phyloP scores from a whole-genome alignment of 2,329 filamentous ascomycete genomes.

The Pestalotiopsis sp. region DNA sequence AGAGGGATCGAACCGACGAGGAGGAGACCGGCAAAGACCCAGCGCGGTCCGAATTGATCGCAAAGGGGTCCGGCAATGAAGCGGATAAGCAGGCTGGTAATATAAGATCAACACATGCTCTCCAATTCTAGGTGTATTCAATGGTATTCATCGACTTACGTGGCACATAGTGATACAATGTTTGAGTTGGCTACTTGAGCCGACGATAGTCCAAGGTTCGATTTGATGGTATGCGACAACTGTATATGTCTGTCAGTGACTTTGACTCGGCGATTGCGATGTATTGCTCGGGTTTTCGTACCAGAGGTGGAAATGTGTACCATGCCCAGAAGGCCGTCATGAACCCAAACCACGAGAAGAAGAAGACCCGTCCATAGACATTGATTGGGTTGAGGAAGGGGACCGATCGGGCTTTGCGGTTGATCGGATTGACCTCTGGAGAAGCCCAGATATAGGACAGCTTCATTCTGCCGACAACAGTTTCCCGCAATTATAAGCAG shows the following conservation, averaged over 20 bases:
- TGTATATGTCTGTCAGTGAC: conserved; percentile 24
- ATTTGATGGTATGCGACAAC: conserved; percentile 75
- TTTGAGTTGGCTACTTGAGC: conserved; percentile 84
- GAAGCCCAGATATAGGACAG: conserved; percentile 46
- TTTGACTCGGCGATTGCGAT: neutral
- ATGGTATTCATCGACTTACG: conserved; percentile 36
- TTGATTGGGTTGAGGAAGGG: conserved; percentile 78
- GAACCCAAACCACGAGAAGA: conserved; percentile 62
- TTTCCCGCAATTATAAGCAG: neutral
- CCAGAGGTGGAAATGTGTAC: conserved; percentile 88
- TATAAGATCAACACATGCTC: neutral
- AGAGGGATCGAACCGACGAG: conserved; percentile 78
- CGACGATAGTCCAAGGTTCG: conserved; percentile 71
- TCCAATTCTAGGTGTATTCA: neutral
- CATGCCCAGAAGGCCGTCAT: conserved; percentile 83
- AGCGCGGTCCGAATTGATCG: conserved; percentile 78
- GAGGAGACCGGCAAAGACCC: conserved; percentile 77
- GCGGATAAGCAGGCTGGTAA: conserved; percentile 68
- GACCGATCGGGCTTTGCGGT: conserved; percentile 77
- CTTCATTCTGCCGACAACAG: conserved; percentile 26
- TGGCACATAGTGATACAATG: conserved; percentile 76
- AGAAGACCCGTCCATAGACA: conserved; percentile 82
- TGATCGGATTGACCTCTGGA: conserved; percentile 81
- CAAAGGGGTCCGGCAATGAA: conserved; percentile 80
- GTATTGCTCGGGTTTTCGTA: conserved; percentile 39